Base-by-base conservation (phyloP, 2,329 filamentous ascomycete species). In the Fusarium anthophilum region DNA sequence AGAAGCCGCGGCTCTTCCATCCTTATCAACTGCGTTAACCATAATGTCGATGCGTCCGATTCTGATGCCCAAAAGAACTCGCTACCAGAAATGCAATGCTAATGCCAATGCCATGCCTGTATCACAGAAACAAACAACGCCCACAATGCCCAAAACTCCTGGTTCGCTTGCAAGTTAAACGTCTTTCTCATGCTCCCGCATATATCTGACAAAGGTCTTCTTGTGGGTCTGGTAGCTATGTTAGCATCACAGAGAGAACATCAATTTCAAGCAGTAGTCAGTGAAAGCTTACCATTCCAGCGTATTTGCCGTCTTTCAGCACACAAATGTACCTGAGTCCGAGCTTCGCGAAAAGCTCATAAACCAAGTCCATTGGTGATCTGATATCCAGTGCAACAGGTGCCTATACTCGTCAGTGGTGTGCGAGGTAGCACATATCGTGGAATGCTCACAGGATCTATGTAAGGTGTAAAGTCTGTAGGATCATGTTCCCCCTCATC, bases 321-420 rank as follows among this genome's bases (percentile, higher is more conserved):
- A 98, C 95, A 80, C 96, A 98, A 56, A 99, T 92, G 82, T 98
- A 98, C 70, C 96, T 88, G 74, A 99, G 83, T 4, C 96, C 96
- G 14, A 99, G 87, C 83, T 99, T 99, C 57, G 94, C 93, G 81
- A 98, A 99, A 79, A 95, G 96, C 81, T 99, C 96, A 78, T 98
- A 98, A 8, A 98, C 96, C 44, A 99, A 85, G 80, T 98, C 95
- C 90, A 98, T 95, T 0, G 96, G 94, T 1, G 93, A 96, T 75
- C 92, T 90, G 37, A 97, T 93, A 79, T 99, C 96, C 30, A 99
- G 86, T 18, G 95, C 90, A 20, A 99, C 89, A 0, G 96, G 96
- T 6, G 96, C 93, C 90, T 92, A n/a, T 18, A 37, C 24, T 26
- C 35, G 61, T 81, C 44, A 80, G 72, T 53, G 44, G 45, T 18